Conservation (phyloP, 148 eudicot genomes). For the Fagopyrum esculentum region DNA sequence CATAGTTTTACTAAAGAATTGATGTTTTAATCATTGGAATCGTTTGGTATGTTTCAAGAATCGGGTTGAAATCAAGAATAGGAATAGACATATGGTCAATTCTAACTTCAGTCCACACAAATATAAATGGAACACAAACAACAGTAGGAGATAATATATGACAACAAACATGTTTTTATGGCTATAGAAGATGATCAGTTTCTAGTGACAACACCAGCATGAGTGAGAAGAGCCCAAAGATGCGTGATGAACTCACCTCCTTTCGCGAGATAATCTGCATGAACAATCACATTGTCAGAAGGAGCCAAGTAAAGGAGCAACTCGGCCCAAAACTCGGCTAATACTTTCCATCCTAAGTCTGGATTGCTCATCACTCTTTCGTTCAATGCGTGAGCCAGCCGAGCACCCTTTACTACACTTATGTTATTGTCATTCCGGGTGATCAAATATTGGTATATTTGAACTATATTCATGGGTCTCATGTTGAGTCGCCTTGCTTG, state of each 20-base stretch:
- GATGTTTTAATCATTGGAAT: background rate
- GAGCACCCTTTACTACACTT: background rate
- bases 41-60: no score
- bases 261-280: slow-evolving; percentile 2
- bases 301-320: slow-evolving; percentile 9
- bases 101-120: no score
- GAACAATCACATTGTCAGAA: background rate
- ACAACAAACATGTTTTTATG: background rate
- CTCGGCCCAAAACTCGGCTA: slow-evolving; percentile 8
- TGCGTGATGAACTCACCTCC: slow-evolving; percentile 16
- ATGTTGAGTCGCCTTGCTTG: background rate
- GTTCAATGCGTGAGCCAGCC: background rate
- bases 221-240: slow-evolving; percentile 11
- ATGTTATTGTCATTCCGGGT: background rate
- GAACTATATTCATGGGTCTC: background rate
- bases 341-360: background rate
- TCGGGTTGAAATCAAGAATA: no score
- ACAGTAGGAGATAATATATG: background rate
- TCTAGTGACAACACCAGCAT: background rate
- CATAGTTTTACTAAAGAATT: background rate
- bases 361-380: background rate
- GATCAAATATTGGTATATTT: background rate
- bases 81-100: no score
- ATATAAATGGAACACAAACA: background rate
- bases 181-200: background rate